Evolutionary conservation across 2,329 filamentous ascomycete species (phyloP), one percentile per base, ranked within the genome.

Genomic region (Scortechinia acanthostroma): DNA sequence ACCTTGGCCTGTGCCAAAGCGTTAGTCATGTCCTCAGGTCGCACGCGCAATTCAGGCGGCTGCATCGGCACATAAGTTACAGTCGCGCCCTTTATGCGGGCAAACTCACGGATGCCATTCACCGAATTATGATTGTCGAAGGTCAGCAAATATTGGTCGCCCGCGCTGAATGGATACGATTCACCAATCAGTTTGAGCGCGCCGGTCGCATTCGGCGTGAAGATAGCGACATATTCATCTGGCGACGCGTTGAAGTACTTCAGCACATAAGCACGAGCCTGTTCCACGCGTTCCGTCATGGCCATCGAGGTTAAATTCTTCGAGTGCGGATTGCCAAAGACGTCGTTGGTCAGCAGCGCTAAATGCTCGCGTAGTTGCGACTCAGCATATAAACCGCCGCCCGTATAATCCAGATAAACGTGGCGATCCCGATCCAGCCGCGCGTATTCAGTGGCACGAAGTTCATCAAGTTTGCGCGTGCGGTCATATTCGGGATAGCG

Each of bases 41-140:
- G n/a, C n/a, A n/a, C n/a, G n/a, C n/a, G n/a, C n/a, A n/a, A n/a
- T n/a, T n/a, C n/a, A n/a, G n/a, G n/a, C n/a, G n/a, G 40, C 2
- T 49, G 44, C 33, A 55, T 44, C 19, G 58, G 57, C 4, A 68
- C 52, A 48, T 67, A 66, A 0, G 49, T 45, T 0, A 56, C 61
- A 2, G 43, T 45, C 2, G 58, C 52, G 1, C 54, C 49, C 13
- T 45, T 50, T 0, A 51, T 49, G 3, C 53, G 48, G 2, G 64
- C 64, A 42, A 58, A 66, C 46, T 64, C 58, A 2, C 65, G 56
- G 19, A 69, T 45, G 1, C 65, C 65, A 43, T 66, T 61, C 47
- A 68, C 45, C 1, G 64, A 67, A 55, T 69, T 69, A 49, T 69
- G 65, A 51, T 69, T 68, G 48, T 69, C 65, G 3, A 56, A 53